Conservation (phyloP, 1,284 basidiomycete species). For the Leccinum pachyderme region DNA sequence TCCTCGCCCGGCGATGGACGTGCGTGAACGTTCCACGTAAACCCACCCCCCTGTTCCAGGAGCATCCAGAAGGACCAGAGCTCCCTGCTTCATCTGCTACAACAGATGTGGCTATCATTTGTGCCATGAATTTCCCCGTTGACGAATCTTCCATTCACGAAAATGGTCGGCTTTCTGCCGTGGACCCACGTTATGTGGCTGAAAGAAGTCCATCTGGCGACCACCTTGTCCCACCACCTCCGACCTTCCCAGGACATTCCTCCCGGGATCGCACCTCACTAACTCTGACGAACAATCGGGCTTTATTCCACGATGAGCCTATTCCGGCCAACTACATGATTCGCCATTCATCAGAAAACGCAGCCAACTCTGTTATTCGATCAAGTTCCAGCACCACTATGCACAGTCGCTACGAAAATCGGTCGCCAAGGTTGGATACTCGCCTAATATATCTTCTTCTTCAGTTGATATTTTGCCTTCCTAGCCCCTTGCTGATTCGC, state of each 20-base stretch:
- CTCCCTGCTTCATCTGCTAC: neutral
- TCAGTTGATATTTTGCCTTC: neutral
- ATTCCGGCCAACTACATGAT: neutral
- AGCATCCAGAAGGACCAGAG: no score
- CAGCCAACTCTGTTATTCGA: neutral
- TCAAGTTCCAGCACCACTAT: slow-evolving; percentile 3
- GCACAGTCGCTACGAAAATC: neutral
- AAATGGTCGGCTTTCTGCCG: neutral
- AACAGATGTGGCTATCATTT: neutral
- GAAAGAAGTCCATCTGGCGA: slow-evolving; percentile 23
- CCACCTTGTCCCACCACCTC: slow-evolving; percentile 22
- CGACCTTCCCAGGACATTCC: neutral
- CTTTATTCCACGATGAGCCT: slow-evolving; percentile 20
- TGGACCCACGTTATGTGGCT: neutral
- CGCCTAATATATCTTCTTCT: neutral
- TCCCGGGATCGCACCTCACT: no score
- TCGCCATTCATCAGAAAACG: neutral
- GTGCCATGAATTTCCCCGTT: neutral
- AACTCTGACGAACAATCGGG: slow-evolving; percentile 3
- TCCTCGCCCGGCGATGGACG: neutral
- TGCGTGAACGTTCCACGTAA: neutral
- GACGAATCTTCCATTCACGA: neutral
- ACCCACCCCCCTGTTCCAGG: neutral
- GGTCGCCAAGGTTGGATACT: neutral
- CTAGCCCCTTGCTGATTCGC: neutral